Conservation (phyloP, 176 grass and related monocot species). For the Carex cristatella region DNA sequence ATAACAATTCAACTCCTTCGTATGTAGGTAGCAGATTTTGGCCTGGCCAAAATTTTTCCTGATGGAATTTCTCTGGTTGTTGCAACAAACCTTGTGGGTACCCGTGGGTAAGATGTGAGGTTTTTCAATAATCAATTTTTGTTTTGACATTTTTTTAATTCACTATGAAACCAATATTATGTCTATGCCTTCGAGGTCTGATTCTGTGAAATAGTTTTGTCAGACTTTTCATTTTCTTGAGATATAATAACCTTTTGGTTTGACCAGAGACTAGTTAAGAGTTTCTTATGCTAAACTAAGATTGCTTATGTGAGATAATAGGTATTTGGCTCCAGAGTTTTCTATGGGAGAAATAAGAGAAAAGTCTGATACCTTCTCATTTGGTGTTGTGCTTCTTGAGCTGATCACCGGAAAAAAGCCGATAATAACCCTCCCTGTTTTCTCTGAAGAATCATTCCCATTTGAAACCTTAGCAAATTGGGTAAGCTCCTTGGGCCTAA, state of each 20-base stretch:
- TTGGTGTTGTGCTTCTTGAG: slow-evolving; percentile 56
- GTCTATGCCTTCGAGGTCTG: neutral
- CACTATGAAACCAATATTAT: neutral
- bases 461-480: slow-evolving; percentile 21
- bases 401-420: slow-evolving; percentile 51
- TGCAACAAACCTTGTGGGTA: slow-evolving; percentile 1
- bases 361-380: slow-evolving; percentile 60
- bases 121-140: neutral
- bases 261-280: neutral
- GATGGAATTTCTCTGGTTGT: neutral
- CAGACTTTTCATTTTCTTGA: neutral
- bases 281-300: neutral
- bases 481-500: slow-evolving; percentile 1
- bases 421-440: slow-evolving; percentile 21
- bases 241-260: neutral
- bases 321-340: slow-evolving; percentile 68
- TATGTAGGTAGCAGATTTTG: slow-evolving; percentile 25
- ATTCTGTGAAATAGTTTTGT: neutral
- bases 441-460: neutral
- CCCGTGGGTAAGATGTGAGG: slow-evolving; percentile 8
- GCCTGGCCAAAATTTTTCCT: neutral
- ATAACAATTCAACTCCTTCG: neutral
- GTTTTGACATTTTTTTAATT: neutral
- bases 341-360: slow-evolving; percentile 37
- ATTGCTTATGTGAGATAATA: neutral